Conservation (phyloP, 2,329 filamentous ascomycete genomes). For the Aspergillus sp. region DNA sequence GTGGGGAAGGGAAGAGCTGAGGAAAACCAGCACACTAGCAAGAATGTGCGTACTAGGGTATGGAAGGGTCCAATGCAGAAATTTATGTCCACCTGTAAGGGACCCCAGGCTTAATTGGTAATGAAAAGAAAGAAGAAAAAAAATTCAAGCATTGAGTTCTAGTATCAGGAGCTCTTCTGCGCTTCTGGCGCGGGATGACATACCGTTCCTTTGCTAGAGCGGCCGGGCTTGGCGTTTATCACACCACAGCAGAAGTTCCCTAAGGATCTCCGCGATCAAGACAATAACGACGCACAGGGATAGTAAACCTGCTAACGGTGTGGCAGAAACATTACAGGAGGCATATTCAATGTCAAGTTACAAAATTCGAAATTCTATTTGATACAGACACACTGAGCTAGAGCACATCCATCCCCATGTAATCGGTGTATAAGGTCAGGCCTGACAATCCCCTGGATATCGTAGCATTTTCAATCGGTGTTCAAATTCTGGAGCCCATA, state of each 20-base stretch:
- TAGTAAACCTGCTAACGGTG: neutral
- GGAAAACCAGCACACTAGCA: neutral
- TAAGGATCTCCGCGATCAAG: neutral
- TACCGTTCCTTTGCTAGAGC: conserved; percentile 1
- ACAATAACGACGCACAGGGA: neutral
- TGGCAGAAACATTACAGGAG: neutral
- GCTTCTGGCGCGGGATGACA: conserved; percentile 6
- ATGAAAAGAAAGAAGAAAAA: neutral
- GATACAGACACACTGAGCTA: conserved; percentile 23
- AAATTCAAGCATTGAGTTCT: neutral
- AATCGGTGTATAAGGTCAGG: conserved; percentile 16
- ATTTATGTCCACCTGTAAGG: neutral
- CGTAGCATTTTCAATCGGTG: conserved; percentile 16
- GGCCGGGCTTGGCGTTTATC: conserved; percentile 13
- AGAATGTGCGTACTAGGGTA: neutral
- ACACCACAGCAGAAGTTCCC: neutral
- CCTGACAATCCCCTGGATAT: conserved; percentile 5
- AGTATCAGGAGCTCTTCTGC: neutral
- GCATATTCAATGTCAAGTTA: conserved; percentile 7
- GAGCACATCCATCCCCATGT: conserved; percentile 11
- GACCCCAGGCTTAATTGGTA: neutral
- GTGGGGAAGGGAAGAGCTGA: conserved; percentile 13
- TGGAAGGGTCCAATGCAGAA: neutral
- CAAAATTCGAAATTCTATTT: conserved; percentile 22
- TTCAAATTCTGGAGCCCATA: conserved; percentile 15